Evolutionary conservation across 2,329 filamentous ascomycete species (phyloP).

Genomic region (Aspergillus flavus): DNA sequence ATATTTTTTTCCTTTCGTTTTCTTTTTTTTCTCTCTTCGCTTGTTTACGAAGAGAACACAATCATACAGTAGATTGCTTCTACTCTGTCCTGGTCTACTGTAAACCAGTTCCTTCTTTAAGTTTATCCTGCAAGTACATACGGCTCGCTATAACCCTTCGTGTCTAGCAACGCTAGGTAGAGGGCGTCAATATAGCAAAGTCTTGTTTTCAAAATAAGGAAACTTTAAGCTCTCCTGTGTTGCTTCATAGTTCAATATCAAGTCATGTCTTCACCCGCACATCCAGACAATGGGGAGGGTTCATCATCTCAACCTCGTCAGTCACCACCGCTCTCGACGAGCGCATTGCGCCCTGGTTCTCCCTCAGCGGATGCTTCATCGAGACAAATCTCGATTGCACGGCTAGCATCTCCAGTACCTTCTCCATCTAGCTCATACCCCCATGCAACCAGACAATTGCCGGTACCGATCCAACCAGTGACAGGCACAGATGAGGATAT

Average conservation of each 20-base stretch:
- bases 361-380: conserved; percentile 46
- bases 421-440: conserved; percentile 39
- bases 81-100: background rate
- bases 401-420: conserved; percentile 59
- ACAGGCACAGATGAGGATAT: conserved; percentile 62
- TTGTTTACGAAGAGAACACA: background rate
- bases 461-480: conserved; percentile 43
- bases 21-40: background rate
- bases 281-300: conserved; percentile 42
- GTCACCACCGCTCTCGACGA: conserved; percentile 36
- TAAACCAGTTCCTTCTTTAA: background rate
- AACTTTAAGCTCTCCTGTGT: background rate
- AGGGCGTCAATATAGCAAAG: background rate
- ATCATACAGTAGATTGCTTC: background rate
- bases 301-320: conserved; percentile 36
- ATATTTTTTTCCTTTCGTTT: background rate
- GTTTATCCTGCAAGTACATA: background rate
- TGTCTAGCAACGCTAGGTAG: background rate
- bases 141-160: background rate
- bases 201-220: background rate
- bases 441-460: conserved; percentile 42
- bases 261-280: conserved; percentile 24
- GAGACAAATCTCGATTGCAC: conserved; percentile 57
- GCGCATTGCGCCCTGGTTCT: conserved; percentile 38
- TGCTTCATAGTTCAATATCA: conserved; percentile 1